These are phyloP conservation scores for Agrocybe chaxingu DNA, from an alignment of 768 basidiomycete species.

Conservation along the genomic window DNA sequence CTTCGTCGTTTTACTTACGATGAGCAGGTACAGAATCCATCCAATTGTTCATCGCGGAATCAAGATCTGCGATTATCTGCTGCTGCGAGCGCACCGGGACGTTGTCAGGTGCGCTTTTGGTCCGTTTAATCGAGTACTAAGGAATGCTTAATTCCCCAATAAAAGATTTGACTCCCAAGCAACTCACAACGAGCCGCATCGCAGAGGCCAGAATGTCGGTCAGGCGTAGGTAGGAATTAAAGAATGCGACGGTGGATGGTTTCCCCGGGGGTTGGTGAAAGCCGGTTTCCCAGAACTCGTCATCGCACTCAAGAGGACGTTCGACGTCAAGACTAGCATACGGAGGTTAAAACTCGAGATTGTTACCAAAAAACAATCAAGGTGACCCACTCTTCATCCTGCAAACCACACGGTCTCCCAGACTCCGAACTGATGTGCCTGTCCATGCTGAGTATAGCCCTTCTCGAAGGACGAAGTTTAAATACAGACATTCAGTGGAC, in stretches of 20 bases:
- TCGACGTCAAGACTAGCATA: conserved; percentile 66
- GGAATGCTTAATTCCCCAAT: background rate
- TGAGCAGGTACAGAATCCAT: conserved; percentile 65
- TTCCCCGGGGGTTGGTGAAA: conserved; percentile 64
- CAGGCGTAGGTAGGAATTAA: conserved; percentile 53
- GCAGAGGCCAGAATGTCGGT: conserved; percentile 60
- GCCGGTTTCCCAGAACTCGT: conserved; percentile 69
- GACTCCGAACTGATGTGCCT: conserved; percentile 43
- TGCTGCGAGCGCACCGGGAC: conserved; percentile 52
- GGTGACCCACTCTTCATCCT: conserved; percentile 68
- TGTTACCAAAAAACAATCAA: background rate
- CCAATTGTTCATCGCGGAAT: conserved; percentile 79
- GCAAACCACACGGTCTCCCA: conserved; percentile 68
- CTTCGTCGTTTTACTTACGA: conserved; percentile 20
- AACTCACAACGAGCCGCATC: conserved; percentile 56
- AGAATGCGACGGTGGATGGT: conserved; percentile 53
- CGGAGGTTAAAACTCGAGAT: background rate
- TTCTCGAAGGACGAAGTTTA: conserved; percentile 14
- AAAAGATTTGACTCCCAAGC: background rate
- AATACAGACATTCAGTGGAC: background rate
- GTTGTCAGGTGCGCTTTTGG: conserved; percentile 45
- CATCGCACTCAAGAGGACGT: conserved; percentile 56
- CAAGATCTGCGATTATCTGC: conserved; percentile 66
- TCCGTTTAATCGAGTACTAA: conserved; percentile 73
- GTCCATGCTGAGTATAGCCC: conserved; percentile 51